Percentiles rank a stretch among this genome's conserved stretches.
These are phyloP conservation scores for Erythrophleum fordii DNA, from an alignment of 306 rosid genomes.

Conservation along the genomic window DNA sequence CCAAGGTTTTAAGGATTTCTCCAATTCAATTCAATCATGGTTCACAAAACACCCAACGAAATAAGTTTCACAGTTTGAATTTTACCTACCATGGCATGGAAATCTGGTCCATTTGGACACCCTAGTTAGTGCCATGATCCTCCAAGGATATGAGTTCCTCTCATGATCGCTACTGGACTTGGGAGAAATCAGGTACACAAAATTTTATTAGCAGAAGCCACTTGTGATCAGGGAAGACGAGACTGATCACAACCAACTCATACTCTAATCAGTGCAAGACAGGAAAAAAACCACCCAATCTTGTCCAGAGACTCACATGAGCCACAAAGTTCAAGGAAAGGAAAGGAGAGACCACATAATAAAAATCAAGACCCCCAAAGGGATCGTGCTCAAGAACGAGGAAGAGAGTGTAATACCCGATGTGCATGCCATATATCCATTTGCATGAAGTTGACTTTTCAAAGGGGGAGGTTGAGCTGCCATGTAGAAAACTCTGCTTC, in stretches of 20 bases:
- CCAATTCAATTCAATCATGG: not conserved
- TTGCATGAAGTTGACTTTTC: too few relatives aligned
- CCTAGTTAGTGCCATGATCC: not conserved
- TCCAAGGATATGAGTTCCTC: not conserved
- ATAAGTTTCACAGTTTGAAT: not conserved
- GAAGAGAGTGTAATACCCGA: too few relatives aligned
- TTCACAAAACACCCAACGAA: not conserved
- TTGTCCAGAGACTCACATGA: not conserved
- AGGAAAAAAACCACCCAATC: not conserved
- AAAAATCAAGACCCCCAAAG: not conserved
- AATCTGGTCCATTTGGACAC: not conserved
- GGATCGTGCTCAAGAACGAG: not conserved
- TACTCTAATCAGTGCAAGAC: not conserved
- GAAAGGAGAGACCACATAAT: not conserved
- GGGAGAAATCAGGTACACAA: not conserved
- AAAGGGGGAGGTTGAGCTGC: too few relatives aligned
- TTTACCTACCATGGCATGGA: not conserved
- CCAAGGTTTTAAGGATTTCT: not conserved
- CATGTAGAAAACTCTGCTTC: too few relatives aligned
- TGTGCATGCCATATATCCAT: too few relatives aligned
- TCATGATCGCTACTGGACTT: not conserved
- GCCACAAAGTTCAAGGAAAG: not conserved
- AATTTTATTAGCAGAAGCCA: not conserved
- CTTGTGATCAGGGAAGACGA: not conserved
- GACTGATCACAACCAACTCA: not conserved